Evolutionary conservation across 768 basidiomycete species (phyloP).

Genomic region (Lentinus brumalis): DNA sequence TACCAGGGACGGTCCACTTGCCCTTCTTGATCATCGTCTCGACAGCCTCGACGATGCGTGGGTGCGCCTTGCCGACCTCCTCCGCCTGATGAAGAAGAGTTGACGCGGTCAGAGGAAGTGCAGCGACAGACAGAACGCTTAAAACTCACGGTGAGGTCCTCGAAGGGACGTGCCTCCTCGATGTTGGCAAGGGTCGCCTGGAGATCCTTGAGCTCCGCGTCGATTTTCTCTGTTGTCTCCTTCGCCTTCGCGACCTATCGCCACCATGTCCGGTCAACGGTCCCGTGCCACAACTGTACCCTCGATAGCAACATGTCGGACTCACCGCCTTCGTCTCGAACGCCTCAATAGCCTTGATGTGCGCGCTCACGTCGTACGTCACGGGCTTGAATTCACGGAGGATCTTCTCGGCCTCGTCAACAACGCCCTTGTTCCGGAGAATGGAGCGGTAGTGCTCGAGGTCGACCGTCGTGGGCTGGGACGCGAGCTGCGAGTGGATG

Average conservation of each 20-base stretch:
- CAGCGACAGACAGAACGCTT: background rate
- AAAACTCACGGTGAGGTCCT: constrained; percentile 86
- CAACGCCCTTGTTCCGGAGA: constrained; percentile 89
- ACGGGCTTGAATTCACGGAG: constrained; percentile 90
- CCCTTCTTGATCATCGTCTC: constrained; percentile 97
- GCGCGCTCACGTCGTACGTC: constrained; percentile 86
- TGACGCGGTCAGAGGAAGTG: background rate
- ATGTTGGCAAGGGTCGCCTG: constrained; percentile 95
- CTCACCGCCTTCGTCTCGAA: constrained; percentile 95
- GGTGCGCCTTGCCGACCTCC: constrained; percentile 91
- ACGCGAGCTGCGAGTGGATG: constrained; percentile 59
- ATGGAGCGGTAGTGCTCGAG: constrained; percentile 88
- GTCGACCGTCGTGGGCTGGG: constrained; percentile 84
- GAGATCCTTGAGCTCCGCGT: constrained; percentile 87
- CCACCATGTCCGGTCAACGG: background rate
- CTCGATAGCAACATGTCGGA: constrained; percentile 23
- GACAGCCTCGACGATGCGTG: constrained; percentile 86
- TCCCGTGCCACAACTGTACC: background rate
- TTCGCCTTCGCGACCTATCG: constrained; percentile 82
- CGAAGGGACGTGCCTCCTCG: constrained; percentile 95
- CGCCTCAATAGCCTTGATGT: constrained; percentile 93
- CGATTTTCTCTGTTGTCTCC: constrained; percentile 88
- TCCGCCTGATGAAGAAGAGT: constrained; percentile 54
- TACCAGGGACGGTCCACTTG: constrained; percentile 97
- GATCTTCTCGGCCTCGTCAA: constrained; percentile 91